These are phyloP conservation scores for Otatea glauca DNA, from an alignment of 176 grass and related monocot species.

Conservation along the genomic window DNA sequence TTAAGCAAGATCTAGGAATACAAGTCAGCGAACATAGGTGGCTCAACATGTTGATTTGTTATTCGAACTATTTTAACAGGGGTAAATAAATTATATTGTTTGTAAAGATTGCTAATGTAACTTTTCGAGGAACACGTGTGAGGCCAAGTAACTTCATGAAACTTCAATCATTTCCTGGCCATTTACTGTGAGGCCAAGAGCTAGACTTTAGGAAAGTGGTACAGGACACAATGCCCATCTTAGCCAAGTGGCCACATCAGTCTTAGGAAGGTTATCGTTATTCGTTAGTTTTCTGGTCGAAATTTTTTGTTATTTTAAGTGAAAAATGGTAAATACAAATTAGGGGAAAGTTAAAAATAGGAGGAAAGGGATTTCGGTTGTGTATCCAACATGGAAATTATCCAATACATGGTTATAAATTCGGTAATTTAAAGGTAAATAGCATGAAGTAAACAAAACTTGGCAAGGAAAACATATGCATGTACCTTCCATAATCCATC, in stretches of 20 bases:
- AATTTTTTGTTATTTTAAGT: neutral
- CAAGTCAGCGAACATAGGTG: neutral
- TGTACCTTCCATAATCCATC: conserved; percentile 91
- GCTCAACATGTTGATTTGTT: neutral
- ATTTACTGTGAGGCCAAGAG: neutral
- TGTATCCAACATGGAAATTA: conserved; percentile 6
- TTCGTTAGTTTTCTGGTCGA: neutral
- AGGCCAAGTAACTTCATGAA: neutral
- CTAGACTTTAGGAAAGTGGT: neutral
- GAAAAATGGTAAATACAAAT: neutral
- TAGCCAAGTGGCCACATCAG: neutral
- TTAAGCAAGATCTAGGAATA: neutral
- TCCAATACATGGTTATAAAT: neutral
- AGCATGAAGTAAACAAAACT: neutral
- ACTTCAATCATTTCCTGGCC: neutral
- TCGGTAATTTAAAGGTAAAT: neutral
- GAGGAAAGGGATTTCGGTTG: neutral
- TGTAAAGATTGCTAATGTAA: neutral
- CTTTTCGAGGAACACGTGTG: neutral
- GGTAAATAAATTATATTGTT: neutral
- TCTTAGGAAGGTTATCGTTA: neutral
- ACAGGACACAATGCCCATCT: neutral
- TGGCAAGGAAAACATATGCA: conserved; percentile 17
- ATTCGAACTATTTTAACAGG: neutral
- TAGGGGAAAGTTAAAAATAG: neutral